Conservation (phyloP, 441 rosid species). For the Populus hybrid region DNA sequence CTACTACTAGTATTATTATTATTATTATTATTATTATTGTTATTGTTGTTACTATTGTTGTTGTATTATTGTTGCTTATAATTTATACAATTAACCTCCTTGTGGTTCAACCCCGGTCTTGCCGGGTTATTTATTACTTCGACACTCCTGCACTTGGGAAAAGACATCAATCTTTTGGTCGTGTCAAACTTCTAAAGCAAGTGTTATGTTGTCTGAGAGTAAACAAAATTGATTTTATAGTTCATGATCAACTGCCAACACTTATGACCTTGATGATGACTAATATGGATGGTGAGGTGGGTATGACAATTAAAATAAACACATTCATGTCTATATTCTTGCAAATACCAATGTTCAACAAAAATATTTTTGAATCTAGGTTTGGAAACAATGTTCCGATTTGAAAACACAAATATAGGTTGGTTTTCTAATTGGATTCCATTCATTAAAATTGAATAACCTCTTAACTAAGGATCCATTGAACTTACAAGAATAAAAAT, state of each 20-base stretch:
- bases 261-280: constrained; percentile 40
- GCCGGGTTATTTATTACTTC: too few species aligned
- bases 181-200: constrained; percentile 81
- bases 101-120: too few species aligned
- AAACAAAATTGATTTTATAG: constrained; percentile 72
- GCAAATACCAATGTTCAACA: background rate
- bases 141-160: too few species aligned
- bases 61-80: too few species aligned
- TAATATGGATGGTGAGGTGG: constrained; percentile 8
- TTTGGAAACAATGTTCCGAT: constrained; percentile 33
- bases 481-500: background rate
- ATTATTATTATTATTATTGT: too few species aligned
- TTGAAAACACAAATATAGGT: constrained; percentile 27
- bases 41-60: too few species aligned
- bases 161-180: too few species aligned
- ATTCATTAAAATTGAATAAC: constrained; percentile 28
- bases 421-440: constrained; percentile 33
- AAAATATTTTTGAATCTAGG: constrained; percentile 23
- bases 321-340: background rate
- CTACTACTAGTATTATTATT: too few species aligned
- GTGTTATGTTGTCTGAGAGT: constrained; percentile 74
- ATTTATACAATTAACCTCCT: too few species aligned
- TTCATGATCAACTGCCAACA: constrained; percentile 67
- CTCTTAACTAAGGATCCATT: constrained; percentile 46
- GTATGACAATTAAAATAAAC: too few species aligned